Evolutionary conservation across 129 eudicot species (phyloP).

Genomic region (Centella asiatica): DNA sequence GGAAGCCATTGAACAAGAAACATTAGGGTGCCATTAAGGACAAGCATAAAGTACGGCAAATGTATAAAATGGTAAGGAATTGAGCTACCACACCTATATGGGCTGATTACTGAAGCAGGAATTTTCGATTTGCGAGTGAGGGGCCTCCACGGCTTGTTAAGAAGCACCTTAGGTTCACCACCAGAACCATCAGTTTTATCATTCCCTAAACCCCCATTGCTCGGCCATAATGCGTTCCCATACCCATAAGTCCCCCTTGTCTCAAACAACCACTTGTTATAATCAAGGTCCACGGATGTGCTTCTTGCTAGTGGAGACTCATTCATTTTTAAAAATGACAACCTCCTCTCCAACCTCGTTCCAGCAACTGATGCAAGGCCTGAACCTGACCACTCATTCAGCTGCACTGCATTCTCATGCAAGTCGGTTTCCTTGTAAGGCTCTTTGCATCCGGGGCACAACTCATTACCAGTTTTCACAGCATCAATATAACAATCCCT

Average conservation of each 20-base stretch:
- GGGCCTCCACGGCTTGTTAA: slow-evolving; percentile 78
- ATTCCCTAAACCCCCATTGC: slow-evolving; percentile 33
- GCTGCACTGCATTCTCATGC: slow-evolving; percentile 29
- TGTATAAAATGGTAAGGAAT: neutral
- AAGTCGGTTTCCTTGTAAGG: slow-evolving; percentile 41
- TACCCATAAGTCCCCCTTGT: slow-evolving; percentile 72
- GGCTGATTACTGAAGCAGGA: slow-evolving; percentile 67
- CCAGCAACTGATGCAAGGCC: slow-evolving; percentile 31
- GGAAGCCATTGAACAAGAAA: no score
- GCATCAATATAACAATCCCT: slow-evolving; percentile 60
- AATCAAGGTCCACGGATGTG: slow-evolving; percentile 64
- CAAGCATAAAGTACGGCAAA: neutral
- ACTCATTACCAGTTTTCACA: slow-evolving; percentile 42
- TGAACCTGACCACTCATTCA: slow-evolving; percentile 24
- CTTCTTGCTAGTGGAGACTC: slow-evolving; percentile 45
- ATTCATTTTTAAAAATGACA: slow-evolving; percentile 48
- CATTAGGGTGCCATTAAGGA: no score
- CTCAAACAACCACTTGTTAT: slow-evolving; percentile 63
- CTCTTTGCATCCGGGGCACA: slow-evolving; percentile 68
- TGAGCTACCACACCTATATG: slow-evolving; percentile 46
- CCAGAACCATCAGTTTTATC: slow-evolving; percentile 24
- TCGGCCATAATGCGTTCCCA: slow-evolving; percentile 82
- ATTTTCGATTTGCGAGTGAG: slow-evolving; percentile 68
- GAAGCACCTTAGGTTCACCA: slow-evolving; percentile 41
- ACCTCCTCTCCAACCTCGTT: slow-evolving; percentile 39